Base-by-base conservation (phyloP, 2,329 filamentous ascomycete genomes). In the Xylariaceae sp. region DNA sequence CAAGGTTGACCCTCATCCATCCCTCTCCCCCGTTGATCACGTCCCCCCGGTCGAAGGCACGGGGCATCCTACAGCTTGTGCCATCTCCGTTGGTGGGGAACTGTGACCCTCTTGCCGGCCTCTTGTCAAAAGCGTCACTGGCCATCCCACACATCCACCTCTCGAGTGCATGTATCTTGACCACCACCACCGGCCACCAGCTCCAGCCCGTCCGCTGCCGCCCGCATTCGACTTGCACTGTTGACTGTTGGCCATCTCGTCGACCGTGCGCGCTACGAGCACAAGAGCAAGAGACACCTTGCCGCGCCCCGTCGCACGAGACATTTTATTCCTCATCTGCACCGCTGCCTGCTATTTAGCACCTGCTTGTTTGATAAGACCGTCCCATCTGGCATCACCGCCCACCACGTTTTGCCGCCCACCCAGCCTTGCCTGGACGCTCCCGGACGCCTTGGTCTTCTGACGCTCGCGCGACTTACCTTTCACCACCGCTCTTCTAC, bases 281-380 rank as follows among this genome's bases (percentile, higher is more conserved):
- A n/a, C n/a, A n/a, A n/a, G n/a, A 40, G 30, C 35, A 46, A 19
- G 39, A 37, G 42, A 44, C 37, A 38, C 38, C 39, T 48, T 48
- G 40, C 47, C 42, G 45, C 43, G 46, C 38, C 44, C 49, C 44
- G 48, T 62, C 53, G 58, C 59, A 64, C 60, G 55, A 64, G 59
- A 62, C 56, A 58, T 60, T 58, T 59, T 58, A 57, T 59, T 60
- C 53, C 46, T 55, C 52, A 49, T 50, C 52, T 55, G 43, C 47
- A 44, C 46, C 46, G 44, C 55, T 52, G 55, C 53, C 53, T 45
- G 55, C 50, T 60, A 62, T 56, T 63, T 60, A 60, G 58, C 52
- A 55, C 48, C 42, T 8, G 21, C 21, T 49, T 49, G 49, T 53
- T 53, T 53, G 46, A 52, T 46, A 59, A 51, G 49, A 43, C 41